A percentile compares a stretch with the other conserved stretches of the same genome.
Conservation (phyloP, 2,329 filamentous ascomycete genomes). For the Arthrobotrys entomopaga region DNA sequence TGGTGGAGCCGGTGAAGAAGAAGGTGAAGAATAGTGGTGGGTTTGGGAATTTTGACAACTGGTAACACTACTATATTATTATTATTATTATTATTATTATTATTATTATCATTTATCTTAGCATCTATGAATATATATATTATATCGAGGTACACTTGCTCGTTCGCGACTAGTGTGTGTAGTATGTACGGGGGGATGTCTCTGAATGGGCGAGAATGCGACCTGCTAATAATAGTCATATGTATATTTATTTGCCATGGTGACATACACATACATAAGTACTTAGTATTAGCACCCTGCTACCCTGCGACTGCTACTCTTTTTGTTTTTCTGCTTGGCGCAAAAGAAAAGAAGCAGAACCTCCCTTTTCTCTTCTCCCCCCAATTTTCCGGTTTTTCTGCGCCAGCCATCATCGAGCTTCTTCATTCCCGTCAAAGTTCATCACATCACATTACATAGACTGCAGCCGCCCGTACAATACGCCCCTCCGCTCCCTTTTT, state of each 20-base stretch:
- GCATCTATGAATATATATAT: too few relatives aligned
- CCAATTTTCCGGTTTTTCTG: background rate
- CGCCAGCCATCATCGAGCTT: background rate
- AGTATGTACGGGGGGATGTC: background rate
- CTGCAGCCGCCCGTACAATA: background rate
- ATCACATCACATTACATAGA: background rate
- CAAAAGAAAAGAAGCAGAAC: too few relatives aligned
- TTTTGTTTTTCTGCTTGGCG: constrained; percentile 32
- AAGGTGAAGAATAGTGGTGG: constrained; percentile 77
- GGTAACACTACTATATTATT: constrained; percentile 71
- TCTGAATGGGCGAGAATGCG: background rate
- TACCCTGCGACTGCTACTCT: constrained; percentile 8
- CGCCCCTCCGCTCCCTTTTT: background rate
- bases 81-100: too few relatives aligned
- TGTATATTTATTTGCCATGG: constrained; percentile 43
- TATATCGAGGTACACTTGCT: too few relatives aligned
- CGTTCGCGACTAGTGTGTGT: background rate
- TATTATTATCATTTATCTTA: too few relatives aligned
- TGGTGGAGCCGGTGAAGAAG: constrained; percentile 75
- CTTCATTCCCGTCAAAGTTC: background rate
- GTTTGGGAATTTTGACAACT: constrained; percentile 94
- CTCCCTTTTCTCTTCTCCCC: constrained; percentile 11
- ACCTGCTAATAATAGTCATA: constrained; percentile 36
- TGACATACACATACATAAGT: too few relatives aligned
- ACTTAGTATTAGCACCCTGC: too few relatives aligned